Evolutionary conservation across 1,139 yeast genomes (phyloP).

Genomic region (Suhomyces choctaworum): DNA sequence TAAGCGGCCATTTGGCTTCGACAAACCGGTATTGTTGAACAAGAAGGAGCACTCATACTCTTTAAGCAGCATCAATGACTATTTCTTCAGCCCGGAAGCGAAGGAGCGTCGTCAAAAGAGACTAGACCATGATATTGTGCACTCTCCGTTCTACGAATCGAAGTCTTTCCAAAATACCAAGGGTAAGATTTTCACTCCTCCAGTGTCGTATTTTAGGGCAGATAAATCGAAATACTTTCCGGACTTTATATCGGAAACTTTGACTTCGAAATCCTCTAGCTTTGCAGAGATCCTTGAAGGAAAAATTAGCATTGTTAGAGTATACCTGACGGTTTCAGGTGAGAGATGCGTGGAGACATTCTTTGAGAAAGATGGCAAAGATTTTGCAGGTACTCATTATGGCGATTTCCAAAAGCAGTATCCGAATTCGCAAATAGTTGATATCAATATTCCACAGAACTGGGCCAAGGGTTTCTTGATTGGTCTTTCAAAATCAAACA

Average conservation of each 20-base stretch:
- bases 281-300: slow-evolving; percentile 40
- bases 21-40: slow-evolving; percentile 32
- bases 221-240: slow-evolving; percentile 86
- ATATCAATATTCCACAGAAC: slow-evolving; percentile 72
- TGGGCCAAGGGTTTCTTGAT: slow-evolving; percentile 65
- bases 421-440: slow-evolving; percentile 68
- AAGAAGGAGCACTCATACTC: slow-evolving; percentile 25
- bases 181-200: slow-evolving; percentile 84
- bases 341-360: slow-evolving; percentile 65
- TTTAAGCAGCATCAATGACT: slow-evolving; percentile 24
- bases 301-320: slow-evolving; percentile 62
- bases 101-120: slow-evolving; percentile 54
- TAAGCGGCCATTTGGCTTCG: slow-evolving; percentile 45
- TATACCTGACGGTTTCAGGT: slow-evolving; percentile 72
- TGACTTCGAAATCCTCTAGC: slow-evolving; percentile 43
- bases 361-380: slow-evolving; percentile 44
- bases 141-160: slow-evolving; percentile 84
- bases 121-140: slow-evolving; percentile 74
- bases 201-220: slow-evolving; percentile 68
- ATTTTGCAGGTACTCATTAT: slow-evolving; percentile 36
- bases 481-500: slow-evolving; percentile 48
- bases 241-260: slow-evolving; percentile 64
- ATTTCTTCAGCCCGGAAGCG: slow-evolving; percentile 40
- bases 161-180: slow-evolving; percentile 76
- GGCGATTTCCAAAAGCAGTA: slow-evolving; percentile 31